Base-by-base conservation (phyloP, 176 grass and related monocot genomes). In the Poa pratensis region DNA sequence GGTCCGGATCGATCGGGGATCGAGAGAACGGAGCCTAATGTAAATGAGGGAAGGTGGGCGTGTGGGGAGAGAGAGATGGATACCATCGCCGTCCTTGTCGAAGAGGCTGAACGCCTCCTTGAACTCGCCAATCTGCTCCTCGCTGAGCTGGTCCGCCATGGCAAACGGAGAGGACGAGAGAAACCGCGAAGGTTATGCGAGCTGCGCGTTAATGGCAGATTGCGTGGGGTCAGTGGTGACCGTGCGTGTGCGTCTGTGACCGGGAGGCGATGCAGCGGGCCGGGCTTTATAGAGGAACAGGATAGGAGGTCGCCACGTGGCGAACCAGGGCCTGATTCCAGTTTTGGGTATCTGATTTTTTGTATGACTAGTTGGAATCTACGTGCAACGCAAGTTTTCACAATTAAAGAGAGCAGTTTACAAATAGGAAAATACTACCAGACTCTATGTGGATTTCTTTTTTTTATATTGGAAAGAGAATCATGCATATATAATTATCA, bases 91-190 rank as follows among this genome's bases (percentile, higher is more conserved):
- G 28, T 96, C 91, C 91, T 96, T 96, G 89, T 96, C 94, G 84
- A 96, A 93, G 81, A 96, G 80, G 82, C 84, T 91, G 91, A 96
- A 96, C n/a, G 91, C 91, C 75, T 93, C 94, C 87, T 86, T 93
- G 76, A 93, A 86, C 87, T 96, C 94, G 8, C 82, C 45, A 82
- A 96, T 90, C 94, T 96, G 94, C 19, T 93, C 94, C 0, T 90
- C 86, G 50, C 69, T 78, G 34, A 93, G 84, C 80, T 92, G 90
- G 11, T 89, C 83, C 37, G 92, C 94, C 92, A 97, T 97, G 81
- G 69, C 66, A 11, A 49, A 48, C 22, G 19, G 77, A 76, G 39
- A 45, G 28, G 40, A 5, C 5, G 43, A 37, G 69, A 11, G 66
- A 9, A 59, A 40, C 34, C n/a, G n/a, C 13, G 16, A 85, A 46